These are phyloP conservation scores for Penicillium canescens DNA, from an alignment of 495 filamentous ascomycete genomes.

Conservation along the genomic window DNA sequence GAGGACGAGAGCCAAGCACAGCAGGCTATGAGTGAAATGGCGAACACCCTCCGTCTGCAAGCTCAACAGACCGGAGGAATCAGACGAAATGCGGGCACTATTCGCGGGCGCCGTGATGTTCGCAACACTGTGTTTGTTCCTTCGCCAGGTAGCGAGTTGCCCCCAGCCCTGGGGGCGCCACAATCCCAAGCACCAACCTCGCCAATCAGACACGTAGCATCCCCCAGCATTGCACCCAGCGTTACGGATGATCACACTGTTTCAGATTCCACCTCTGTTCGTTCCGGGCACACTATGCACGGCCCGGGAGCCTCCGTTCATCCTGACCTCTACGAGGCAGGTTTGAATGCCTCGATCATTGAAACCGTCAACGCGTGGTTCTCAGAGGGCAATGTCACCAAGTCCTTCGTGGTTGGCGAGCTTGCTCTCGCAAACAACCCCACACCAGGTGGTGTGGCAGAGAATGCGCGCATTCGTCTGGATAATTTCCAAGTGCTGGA, in stretches of 20 bases:
- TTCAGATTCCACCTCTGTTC: slow-evolving; percentile 90
- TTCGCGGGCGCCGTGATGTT: slow-evolving; percentile 88
- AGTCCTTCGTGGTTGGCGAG: slow-evolving; percentile 81
- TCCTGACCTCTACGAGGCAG: slow-evolving; percentile 77
- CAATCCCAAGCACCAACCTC: slow-evolving; percentile 29
- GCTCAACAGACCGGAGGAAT: slow-evolving; percentile 55
- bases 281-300: slow-evolving; percentile 79
- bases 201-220: slow-evolving; percentile 44
- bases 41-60: slow-evolving; percentile 74
- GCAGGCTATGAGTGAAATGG: slow-evolving; percentile 85
- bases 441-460: slow-evolving; percentile 45
- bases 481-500: slow-evolving; percentile 91
- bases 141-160: slow-evolving; percentile 28
- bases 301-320: slow-evolving; percentile 66
- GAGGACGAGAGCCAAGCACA: slow-evolving; percentile 90
- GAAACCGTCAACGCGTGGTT: slow-evolving; percentile 89
- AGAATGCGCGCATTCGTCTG: slow-evolving; percentile 69
- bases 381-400: slow-evolving; percentile 67
- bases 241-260: slow-evolving; percentile 55
- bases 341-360: slow-evolving; percentile 86
- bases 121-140: slow-evolving; percentile 85
- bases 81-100: slow-evolving; percentile 68
- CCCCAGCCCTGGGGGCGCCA: slow-evolving; percentile 9
- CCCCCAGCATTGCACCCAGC: slow-evolving; percentile 38
- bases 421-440: slow-evolving; percentile 85